Percentiles rank a stretch among this genome's conserved stretches.
Conservation (phyloP, 1,139 yeast species). For the Blastobotrys apis region DNA sequence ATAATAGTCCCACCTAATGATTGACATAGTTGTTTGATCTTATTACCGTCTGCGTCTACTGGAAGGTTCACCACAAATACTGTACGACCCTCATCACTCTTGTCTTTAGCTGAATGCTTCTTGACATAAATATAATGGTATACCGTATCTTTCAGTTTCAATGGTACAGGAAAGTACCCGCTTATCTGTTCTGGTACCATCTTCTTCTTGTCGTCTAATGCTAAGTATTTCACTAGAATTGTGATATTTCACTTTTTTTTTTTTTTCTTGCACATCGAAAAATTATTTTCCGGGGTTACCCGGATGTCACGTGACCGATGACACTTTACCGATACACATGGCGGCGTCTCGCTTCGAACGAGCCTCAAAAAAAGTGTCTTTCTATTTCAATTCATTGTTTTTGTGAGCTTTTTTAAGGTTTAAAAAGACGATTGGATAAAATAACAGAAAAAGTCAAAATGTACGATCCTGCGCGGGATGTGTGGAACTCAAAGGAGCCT, state of each 20-base stretch:
- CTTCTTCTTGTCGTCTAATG: neutral
- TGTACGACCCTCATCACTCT: slow-evolving; percentile 41
- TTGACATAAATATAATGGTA: slow-evolving; percentile 31
- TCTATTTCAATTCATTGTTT: too few species aligned
- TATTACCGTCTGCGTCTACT: slow-evolving; percentile 48
- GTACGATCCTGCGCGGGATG: slow-evolving; percentile 36
- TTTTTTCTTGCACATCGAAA: too few species aligned
- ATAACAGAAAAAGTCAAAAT: slow-evolving; percentile 14
- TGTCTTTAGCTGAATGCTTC: slow-evolving; percentile 27
- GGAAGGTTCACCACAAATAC: slow-evolving; percentile 80
- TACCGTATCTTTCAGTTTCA: slow-evolving; percentile 33
- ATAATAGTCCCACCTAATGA: slow-evolving; percentile 56
- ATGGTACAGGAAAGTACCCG: slow-evolving; percentile 53
- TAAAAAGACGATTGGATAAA: too few species aligned
- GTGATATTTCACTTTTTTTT: neutral
- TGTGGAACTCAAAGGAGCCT: slow-evolving; percentile 23
- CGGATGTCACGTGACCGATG: too few species aligned
- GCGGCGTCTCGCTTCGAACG: too few species aligned
- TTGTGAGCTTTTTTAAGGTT: too few species aligned
- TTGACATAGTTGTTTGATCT: slow-evolving; percentile 56
- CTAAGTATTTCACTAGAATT: neutral
- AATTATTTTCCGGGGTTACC: too few species aligned
- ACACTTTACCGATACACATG: too few species aligned
- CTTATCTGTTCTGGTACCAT: slow-evolving; percentile 39
- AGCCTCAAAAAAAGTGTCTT: too few species aligned